Conservation (phyloP, 2,329 filamentous ascomycete species). For the Fusarium luffae region DNA sequence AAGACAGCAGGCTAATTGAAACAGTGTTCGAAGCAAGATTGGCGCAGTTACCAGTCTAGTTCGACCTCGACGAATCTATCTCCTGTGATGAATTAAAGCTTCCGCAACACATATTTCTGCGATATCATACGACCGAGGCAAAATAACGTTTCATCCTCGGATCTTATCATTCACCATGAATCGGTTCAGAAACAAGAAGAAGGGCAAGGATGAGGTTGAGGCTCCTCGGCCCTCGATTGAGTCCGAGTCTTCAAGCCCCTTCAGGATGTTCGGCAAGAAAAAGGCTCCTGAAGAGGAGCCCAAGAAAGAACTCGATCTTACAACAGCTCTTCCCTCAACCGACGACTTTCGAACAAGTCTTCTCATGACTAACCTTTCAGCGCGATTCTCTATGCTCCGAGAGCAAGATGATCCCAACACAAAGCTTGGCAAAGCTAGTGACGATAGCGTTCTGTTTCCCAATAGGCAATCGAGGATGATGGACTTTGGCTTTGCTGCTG, state of each 20-base stretch:
- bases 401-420: slow-evolving; percentile 94
- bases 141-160: slow-evolving; percentile 4
- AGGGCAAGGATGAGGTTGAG: slow-evolving; percentile 67
- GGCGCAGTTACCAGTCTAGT: slow-evolving; percentile 24
- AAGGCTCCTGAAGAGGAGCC: slow-evolving; percentile 66
- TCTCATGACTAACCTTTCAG: slow-evolving; percentile 93
- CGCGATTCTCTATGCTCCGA: slow-evolving; percentile 94
- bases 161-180: slow-evolving; percentile 67
- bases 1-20: slow-evolving; percentile 14
- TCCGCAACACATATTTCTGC: not conserved
- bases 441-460: slow-evolving; percentile 89
- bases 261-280: slow-evolving; percentile 67
- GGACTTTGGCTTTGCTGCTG: slow-evolving; percentile 72
- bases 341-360: slow-evolving; percentile 97
- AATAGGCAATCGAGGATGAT: slow-evolving; percentile 82
- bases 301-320: slow-evolving; percentile 77
- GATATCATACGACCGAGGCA: slow-evolving; percentile 5
- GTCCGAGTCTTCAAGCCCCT: slow-evolving; percentile 63
- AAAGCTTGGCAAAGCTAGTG: slow-evolving; percentile 91
- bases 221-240: slow-evolving; percentile 64
- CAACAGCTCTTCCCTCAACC: slow-evolving; percentile 77
- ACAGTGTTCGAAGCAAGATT: slow-evolving; percentile 26
- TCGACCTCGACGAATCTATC: slow-evolving; percentile 5
- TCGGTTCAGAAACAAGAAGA: slow-evolving; percentile 79
- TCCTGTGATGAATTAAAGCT: slow-evolving; percentile 41